A percentile compares a stretch with the other conserved stretches of the same genome.
phyloP scores from a whole-genome alignment of 495 filamentous ascomycete genomes.

The Neurospora tetraspora region DNA sequence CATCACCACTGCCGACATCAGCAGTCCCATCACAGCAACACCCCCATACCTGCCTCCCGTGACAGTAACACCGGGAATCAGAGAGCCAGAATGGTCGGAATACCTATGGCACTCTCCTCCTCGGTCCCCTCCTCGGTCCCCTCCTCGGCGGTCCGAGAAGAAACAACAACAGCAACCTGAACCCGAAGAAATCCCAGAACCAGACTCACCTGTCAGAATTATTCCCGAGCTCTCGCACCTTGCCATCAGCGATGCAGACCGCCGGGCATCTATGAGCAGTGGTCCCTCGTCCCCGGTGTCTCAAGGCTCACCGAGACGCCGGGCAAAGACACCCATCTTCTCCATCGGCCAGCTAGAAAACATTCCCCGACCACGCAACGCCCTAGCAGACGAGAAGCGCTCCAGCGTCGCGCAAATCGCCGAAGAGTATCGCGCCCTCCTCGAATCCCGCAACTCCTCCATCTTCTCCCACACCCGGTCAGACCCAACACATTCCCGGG shows the following conservation, averaged over 20 bases:
- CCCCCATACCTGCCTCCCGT: slow-evolving; percentile 10
- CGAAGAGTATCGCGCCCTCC: slow-evolving; percentile 33
- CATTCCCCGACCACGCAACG: slow-evolving; percentile 14
- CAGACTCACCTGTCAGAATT: slow-evolving; percentile 16
- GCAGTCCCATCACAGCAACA: not conserved
- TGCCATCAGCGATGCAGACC: slow-evolving; percentile 12
- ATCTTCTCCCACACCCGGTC: slow-evolving; percentile 11
- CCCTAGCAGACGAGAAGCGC: slow-evolving; percentile 13
- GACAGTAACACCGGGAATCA: slow-evolving; percentile 11
- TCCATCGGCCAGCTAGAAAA: slow-evolving; percentile 32
- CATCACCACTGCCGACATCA: slow-evolving; percentile 5
- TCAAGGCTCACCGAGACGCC: slow-evolving; percentile 12
- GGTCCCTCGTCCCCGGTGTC: not conserved
- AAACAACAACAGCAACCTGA: slow-evolving; percentile 4
- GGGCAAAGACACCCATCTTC: slow-evolving; percentile 36
- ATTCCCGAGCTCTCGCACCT: slow-evolving; percentile 34
- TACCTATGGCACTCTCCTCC: slow-evolving; percentile 22
- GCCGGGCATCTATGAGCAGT: slow-evolving; percentile 6
- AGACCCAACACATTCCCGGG: slow-evolving; percentile 8
- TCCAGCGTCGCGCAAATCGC: slow-evolving; percentile 35
- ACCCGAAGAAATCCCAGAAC: slow-evolving; percentile 4
- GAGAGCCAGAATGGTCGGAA: slow-evolving; percentile 27
- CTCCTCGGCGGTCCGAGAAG: not conserved
- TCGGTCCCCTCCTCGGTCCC: not conserved
- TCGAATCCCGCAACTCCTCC: slow-evolving; percentile 23